Percentiles rank a stretch among this genome's conserved stretches.
Conservation (phyloP, 768 basidiomycete species). For the Nidularia pulvinata region DNA sequence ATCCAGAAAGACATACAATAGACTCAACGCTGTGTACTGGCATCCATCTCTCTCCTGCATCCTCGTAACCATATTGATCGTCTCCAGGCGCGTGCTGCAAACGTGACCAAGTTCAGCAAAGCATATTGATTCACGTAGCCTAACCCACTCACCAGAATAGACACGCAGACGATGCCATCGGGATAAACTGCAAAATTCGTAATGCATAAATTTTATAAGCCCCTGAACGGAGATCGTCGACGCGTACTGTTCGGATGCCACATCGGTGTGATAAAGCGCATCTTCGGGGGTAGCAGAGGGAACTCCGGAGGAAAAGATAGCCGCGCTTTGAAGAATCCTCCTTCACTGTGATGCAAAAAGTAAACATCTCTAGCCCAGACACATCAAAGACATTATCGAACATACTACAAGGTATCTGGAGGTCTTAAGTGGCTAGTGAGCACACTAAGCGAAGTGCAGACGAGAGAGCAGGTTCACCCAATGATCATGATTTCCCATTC, state of each 20-base stretch:
- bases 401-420: slow-evolving; percentile 90
- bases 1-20: slow-evolving; percentile 60
- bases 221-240: not conserved
- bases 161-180: slow-evolving; percentile 94
- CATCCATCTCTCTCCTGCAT: slow-evolving; percentile 96
- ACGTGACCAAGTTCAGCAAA: slow-evolving; percentile 2
- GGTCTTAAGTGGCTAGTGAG: slow-evolving; percentile 53
- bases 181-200: slow-evolving; percentile 68
- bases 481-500: slow-evolving; percentile 98
- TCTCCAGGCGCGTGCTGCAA: slow-evolving; percentile 90
- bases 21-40: slow-evolving; percentile 98
- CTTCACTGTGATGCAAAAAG: slow-evolving; percentile 63
- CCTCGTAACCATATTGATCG: slow-evolving; percentile 97
- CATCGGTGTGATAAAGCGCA: slow-evolving; percentile 94
- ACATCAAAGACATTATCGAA: slow-evolving; percentile 2
- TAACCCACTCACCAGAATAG: slow-evolving; percentile 71
- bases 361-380: slow-evolving; percentile 1
- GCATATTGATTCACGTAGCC: not conserved
- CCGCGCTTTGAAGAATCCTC: slow-evolving; percentile 93
- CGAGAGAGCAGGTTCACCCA: slow-evolving; percentile 53
- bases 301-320: slow-evolving; percentile 90
- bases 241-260: slow-evolving; percentile 96
- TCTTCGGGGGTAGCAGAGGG: slow-evolving; percentile 91
- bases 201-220: slow-evolving; percentile 2
- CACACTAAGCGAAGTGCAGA: slow-evolving; percentile 1